Conservation (phyloP, 495 filamentous ascomycete genomes). For the Penicillium lagena region DNA sequence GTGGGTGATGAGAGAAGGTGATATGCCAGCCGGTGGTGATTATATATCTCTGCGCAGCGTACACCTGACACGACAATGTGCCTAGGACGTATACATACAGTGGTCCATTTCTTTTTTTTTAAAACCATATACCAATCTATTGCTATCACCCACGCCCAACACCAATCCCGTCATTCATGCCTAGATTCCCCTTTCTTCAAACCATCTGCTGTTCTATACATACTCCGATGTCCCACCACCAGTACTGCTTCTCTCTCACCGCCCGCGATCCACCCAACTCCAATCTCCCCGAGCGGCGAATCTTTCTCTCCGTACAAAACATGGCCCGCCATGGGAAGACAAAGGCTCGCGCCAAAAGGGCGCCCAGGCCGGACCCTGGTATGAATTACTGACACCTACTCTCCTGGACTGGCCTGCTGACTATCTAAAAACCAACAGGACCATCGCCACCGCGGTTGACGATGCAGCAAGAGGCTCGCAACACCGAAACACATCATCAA, state of each 20-base stretch:
- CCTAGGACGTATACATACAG: too few species aligned
- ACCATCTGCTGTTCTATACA: too few species aligned
- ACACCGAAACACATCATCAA: slow-evolving; percentile 57
- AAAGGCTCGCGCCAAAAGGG: slow-evolving; percentile 16
- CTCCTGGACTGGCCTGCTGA: too few species aligned
- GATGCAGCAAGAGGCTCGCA: slow-evolving; percentile 69
- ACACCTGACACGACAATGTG: too few species aligned
- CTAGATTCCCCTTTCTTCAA: too few species aligned
- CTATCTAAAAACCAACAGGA: slow-evolving; percentile 3
- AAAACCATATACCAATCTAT: too few species aligned
- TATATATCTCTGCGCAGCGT: neutral
- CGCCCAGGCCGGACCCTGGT: neutral
- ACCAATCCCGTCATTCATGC: too few species aligned
- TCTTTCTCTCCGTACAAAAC: neutral
- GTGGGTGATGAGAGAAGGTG: neutral
- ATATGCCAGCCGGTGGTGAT: neutral
- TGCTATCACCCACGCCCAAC: too few species aligned
- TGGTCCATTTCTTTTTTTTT: too few species aligned
- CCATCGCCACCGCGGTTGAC: slow-evolving; percentile 38
- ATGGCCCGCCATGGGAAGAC: slow-evolving; percentile 26
- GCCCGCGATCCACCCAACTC: neutral
- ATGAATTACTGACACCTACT: too few species aligned
- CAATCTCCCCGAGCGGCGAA: neutral
- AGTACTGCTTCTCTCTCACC: neutral
- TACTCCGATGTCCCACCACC: too few species aligned